Conservation (phyloP, 1,139 yeast species). For the Eremothecium coryli region DNA sequence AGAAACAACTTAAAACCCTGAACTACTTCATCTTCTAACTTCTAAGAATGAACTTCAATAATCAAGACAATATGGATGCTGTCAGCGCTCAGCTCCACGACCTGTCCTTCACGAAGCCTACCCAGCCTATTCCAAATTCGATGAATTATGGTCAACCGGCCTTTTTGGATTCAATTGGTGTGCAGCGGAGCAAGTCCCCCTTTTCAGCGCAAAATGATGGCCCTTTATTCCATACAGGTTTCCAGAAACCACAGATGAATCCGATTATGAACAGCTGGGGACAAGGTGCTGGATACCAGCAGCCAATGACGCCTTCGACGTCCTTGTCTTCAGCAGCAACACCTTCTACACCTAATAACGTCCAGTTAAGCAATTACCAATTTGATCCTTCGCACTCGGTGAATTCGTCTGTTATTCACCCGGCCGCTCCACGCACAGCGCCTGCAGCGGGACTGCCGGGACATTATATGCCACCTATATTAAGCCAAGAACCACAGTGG, state of each 20-base stretch:
- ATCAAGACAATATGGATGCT: conserved; percentile 6
- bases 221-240: background rate
- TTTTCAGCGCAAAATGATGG: conserved; percentile 4
- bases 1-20: too few relatives aligned
- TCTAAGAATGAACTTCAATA: conserved; percentile 9
- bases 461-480: conserved; percentile 8
- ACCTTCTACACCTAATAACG: conserved; percentile 1
- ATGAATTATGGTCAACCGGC: conserved; percentile 12
- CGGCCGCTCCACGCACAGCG: conserved; percentile 1
- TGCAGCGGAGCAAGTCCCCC: conserved; percentile 14
- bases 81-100: conserved; percentile 10
- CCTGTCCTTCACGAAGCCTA: conserved; percentile 7
- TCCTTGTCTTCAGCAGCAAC: conserved; percentile 3
- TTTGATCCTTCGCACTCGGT: background rate
- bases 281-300: conserved; percentile 1
- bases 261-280: conserved; percentile 4
- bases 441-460: conserved; percentile 7
- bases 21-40: too few relatives aligned
- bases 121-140: conserved; percentile 6
- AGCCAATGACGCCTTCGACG: conserved; percentile 5
- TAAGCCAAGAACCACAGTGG: conserved; percentile 25
- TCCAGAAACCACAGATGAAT: background rate
- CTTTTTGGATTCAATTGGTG: conserved; percentile 21
- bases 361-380: conserved; percentile 2
- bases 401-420: background rate